Evolutionary conservation across 192 early-diverging fungal genomes (phyloP).

Genomic region (Pilobolus umbonatus): DNA sequence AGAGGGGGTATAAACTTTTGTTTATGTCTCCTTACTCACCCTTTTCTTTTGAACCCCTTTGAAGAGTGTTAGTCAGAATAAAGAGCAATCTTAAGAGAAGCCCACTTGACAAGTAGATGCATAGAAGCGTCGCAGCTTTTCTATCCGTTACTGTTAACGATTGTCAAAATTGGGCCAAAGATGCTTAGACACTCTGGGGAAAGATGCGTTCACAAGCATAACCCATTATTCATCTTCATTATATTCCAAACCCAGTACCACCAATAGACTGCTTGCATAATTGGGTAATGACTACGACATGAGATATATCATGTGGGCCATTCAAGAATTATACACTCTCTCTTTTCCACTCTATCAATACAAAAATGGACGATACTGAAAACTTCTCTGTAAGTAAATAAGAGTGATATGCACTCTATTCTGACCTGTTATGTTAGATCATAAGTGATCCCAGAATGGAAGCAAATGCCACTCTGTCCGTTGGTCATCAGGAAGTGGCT

Average conservation of each 20-base stretch:
- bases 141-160: not conserved
- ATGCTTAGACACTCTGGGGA: not conserved
- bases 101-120: not conserved
- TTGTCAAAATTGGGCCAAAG: not conserved
- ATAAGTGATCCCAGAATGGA: slow-evolving; percentile 6
- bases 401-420: too few relatives aligned
- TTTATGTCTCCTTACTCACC: not conserved
- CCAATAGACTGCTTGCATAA: too few relatives aligned
- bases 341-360: too few relatives aligned
- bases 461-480: not conserved
- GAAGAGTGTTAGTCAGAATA: not conserved
- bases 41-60: not conserved
- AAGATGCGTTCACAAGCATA: too few relatives aligned
- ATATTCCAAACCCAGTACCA: too few relatives aligned
- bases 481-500: not conserved
- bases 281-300: too few relatives aligned
- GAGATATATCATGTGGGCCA: too few relatives aligned
- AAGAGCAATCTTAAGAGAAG: not conserved
- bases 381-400: too few relatives aligned
- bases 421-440: slow-evolving; percentile 3
- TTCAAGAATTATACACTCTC: too few relatives aligned
- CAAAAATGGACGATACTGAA: too few relatives aligned
- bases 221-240: too few relatives aligned
- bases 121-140: not conserved
- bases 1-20: slow-evolving; percentile 1